Percentiles rank a stretch among this genome's conserved stretches.
These are phyloP conservation scores for Tetracladium setigerum DNA, from an alignment of 495 filamentous ascomycete genomes.

Conservation along the genomic window DNA sequence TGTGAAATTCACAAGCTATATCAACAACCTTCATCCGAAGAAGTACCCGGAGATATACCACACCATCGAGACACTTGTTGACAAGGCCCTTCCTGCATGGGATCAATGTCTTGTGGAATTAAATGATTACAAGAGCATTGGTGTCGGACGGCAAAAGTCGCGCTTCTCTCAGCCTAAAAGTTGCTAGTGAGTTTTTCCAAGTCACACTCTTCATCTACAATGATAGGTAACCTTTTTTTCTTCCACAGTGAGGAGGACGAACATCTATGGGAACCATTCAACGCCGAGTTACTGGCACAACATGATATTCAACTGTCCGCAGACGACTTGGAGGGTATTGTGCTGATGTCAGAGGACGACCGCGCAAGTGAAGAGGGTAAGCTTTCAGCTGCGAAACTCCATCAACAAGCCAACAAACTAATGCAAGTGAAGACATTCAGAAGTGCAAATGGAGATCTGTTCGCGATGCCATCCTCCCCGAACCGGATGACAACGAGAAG, in stretches of 20 bases:
- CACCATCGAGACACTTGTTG: conserved; percentile 33
- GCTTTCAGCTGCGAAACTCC: too few species aligned
- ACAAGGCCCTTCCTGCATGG: conserved; percentile 33
- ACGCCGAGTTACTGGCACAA: too few species aligned
- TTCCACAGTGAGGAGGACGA: conserved; percentile 5
- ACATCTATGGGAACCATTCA: background rate
- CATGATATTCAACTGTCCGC: too few species aligned
- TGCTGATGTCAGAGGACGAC: too few species aligned
- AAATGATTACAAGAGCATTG: too few species aligned
- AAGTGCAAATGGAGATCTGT: too few species aligned
- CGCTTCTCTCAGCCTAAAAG: conserved; percentile 25
- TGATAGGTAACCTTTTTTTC: background rate
- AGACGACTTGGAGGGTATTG: too few species aligned
- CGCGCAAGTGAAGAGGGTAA: too few species aligned
- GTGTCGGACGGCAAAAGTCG: too few species aligned
- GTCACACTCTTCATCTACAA: background rate
- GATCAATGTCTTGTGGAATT: too few species aligned
- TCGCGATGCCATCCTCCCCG: background rate
- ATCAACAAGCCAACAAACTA: too few species aligned
- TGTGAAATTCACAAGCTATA: conserved; percentile 33
- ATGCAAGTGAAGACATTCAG: too few species aligned
- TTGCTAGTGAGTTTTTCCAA: background rate
- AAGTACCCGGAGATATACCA: conserved; percentile 27
- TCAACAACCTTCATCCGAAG: conserved; percentile 40
- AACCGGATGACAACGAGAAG: conserved; percentile 3